These are phyloP conservation scores for Paecilomyces sp. DNA, from an alignment of 2,329 filamentous ascomycete species.

Conservation along the genomic window DNA sequence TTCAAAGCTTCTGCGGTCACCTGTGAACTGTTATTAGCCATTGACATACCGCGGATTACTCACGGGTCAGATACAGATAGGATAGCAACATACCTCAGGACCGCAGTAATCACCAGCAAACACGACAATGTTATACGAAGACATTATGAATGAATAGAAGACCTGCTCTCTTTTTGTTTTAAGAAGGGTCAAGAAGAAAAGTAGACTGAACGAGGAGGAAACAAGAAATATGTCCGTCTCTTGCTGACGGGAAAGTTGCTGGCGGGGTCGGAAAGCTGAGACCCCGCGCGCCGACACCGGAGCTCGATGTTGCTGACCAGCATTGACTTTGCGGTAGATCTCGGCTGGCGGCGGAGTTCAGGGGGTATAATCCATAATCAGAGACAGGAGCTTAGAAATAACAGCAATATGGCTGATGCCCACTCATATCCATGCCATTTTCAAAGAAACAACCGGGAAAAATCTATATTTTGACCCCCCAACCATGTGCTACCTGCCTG, in stretches of 20 bases:
- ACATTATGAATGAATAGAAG: slow-evolving; percentile 43
- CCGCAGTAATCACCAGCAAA: slow-evolving; percentile 80
- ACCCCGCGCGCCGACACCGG: slow-evolving; percentile 21
- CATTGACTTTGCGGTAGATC: neutral
- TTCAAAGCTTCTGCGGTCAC: slow-evolving; percentile 81
- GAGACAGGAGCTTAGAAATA: too few relatives aligned
- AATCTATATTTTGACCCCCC: neutral
- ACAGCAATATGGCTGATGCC: neutral
- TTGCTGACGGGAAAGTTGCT: neutral
- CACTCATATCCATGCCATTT: neutral
- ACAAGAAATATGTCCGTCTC: neutral
- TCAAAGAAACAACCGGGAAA: neutral
- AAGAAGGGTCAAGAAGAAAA: slow-evolving; percentile 6
- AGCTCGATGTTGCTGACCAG: slow-evolving; percentile 3
- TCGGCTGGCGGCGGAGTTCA: neutral
- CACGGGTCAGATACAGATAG: slow-evolving; percentile 3
- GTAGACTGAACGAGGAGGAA: slow-evolving; percentile 10
- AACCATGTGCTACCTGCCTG: neutral
- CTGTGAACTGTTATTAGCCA: slow-evolving; percentile 36
- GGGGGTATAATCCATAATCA: too few relatives aligned
- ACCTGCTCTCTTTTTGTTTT: neutral
- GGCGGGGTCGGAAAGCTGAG: slow-evolving; percentile 11
- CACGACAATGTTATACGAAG: slow-evolving; percentile 69
- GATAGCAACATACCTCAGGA: slow-evolving; percentile 60
- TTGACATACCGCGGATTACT: neutral